A percentile compares a stretch with the other conserved stretches of the same genome.
Conservation (phyloP, 352 stramenopile species). For the Hyaloperonospora arabidopsidis region DNA sequence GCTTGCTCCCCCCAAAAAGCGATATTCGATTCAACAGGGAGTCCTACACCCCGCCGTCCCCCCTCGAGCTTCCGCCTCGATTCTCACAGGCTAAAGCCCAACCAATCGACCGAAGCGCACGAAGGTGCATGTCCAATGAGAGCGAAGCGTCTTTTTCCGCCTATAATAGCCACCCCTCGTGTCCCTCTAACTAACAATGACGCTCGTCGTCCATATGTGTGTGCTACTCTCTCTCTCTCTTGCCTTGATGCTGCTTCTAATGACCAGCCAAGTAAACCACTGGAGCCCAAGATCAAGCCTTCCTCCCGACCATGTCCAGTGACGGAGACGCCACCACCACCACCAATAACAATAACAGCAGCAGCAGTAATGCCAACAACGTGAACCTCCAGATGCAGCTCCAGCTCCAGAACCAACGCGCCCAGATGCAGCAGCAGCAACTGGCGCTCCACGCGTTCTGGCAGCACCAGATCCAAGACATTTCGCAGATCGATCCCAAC, state of each 20-base stretch:
- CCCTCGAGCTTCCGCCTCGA: conserved; percentile 17
- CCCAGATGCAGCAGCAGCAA: conserved; percentile 85
- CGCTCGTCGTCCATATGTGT: conserved; percentile 5
- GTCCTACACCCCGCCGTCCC: conserved; percentile 2
- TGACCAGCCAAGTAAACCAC: too few species aligned
- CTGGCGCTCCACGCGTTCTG: conserved; percentile 82
- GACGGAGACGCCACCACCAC: conserved; percentile 36
- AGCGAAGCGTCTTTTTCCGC: conserved; percentile 60
- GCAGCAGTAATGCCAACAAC: conserved; percentile 33
- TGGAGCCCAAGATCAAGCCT: too few species aligned
- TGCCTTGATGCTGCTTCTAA: too few species aligned
- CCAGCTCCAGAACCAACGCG: conserved; percentile 79
- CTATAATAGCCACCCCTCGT: conserved; percentile 38
- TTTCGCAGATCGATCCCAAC: conserved; percentile 81
- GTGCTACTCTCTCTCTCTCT: conserved; percentile 1
- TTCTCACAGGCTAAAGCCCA: conserved; percentile 16
- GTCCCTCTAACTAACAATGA: conserved; percentile 14
- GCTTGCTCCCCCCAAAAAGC: background rate
- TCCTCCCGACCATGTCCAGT: conserved; percentile 53
- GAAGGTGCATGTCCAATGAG: conserved; percentile 52
- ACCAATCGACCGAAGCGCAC: conserved; percentile 26
- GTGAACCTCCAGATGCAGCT: conserved; percentile 76
- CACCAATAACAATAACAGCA: conserved; percentile 41
- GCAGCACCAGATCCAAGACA: conserved; percentile 84
- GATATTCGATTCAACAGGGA: conserved; percentile 6